Percentiles rank a stretch among this genome's conserved stretches.
Evolutionary conservation across 345 rosid species (phyloP).

Genomic region (Salix arbutifolia): DNA sequence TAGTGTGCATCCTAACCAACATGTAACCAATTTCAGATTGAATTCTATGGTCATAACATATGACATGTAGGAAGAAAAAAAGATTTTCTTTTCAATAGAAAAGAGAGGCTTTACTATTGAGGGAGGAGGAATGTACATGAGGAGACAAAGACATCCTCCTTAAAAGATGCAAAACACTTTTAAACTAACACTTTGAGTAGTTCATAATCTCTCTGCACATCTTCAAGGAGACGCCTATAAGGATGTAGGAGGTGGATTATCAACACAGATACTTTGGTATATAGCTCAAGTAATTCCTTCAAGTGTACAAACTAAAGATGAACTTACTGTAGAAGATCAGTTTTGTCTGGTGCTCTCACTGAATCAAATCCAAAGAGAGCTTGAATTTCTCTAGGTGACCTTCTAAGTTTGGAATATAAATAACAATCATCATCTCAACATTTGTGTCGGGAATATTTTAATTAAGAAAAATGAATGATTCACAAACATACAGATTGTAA

Average conservation of each 20-base stretch:
- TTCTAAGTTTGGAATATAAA: background rate
- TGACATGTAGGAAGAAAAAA: background rate
- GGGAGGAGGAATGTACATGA: background rate
- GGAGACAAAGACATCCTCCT: background rate
- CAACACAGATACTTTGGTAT: no score
- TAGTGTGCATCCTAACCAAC: background rate
- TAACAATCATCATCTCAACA: background rate
- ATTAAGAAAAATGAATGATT: background rate
- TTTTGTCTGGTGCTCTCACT: background rate
- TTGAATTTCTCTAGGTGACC: background rate
- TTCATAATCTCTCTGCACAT: background rate
- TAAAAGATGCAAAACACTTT: background rate
- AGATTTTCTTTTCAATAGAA: no score
- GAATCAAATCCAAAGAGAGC: background rate
- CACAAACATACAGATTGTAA: background rate
- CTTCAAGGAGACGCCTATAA: background rate
- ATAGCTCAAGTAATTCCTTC: no score
- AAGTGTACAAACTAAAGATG: background rate
- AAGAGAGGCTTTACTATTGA: background rate
- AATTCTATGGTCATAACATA: background rate
- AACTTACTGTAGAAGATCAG: background rate
- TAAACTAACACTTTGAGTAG: no score
- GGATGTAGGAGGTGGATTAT: no score
- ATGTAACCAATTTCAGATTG: background rate
- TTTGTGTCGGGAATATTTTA: background rate